phyloP scores from a whole-genome alignment of 1,284 basidiomycete species.

The Microbotryum intermedium region DNA sequence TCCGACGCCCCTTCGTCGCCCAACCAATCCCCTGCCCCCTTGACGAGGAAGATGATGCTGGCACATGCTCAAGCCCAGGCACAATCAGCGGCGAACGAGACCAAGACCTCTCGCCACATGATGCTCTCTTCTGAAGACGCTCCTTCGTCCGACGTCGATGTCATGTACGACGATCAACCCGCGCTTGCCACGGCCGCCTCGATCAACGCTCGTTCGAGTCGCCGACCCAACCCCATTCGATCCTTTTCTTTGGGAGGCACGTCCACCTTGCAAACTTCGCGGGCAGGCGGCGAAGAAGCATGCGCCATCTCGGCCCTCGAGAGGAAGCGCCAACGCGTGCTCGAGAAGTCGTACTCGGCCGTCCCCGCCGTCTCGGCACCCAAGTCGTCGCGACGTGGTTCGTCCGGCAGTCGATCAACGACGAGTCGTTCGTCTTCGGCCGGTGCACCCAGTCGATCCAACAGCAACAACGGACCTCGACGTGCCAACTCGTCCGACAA shows the following conservation, averaged over 20 bases:
- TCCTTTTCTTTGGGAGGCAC: background rate
- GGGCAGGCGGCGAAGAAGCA: constrained; percentile 8
- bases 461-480: background rate
- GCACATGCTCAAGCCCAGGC: constrained; percentile 2
- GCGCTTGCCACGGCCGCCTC: background rate
- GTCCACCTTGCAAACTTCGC: background rate
- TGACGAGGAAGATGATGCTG: constrained; percentile 5
- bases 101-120: background rate
- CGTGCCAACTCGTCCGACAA: background rate
- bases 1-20: constrained; percentile 22
- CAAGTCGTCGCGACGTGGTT: background rate
- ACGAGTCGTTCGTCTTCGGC: background rate
- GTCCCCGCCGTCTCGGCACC: background rate
- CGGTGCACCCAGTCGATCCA: background rate
- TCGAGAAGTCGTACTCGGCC: constrained; percentile 2
- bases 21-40: constrained; percentile 9
- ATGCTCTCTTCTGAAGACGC: background rate
- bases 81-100: background rate
- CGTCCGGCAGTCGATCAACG: background rate
- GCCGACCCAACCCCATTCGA: background rate
- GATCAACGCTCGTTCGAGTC: no score
- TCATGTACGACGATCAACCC: no score
- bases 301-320: constrained; percentile 21
- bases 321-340: constrained; percentile 14
- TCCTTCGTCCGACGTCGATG: no score